Base-by-base conservation (phyloP, 2,329 filamentous ascomycete species). In the Cercospora sp. region DNA sequence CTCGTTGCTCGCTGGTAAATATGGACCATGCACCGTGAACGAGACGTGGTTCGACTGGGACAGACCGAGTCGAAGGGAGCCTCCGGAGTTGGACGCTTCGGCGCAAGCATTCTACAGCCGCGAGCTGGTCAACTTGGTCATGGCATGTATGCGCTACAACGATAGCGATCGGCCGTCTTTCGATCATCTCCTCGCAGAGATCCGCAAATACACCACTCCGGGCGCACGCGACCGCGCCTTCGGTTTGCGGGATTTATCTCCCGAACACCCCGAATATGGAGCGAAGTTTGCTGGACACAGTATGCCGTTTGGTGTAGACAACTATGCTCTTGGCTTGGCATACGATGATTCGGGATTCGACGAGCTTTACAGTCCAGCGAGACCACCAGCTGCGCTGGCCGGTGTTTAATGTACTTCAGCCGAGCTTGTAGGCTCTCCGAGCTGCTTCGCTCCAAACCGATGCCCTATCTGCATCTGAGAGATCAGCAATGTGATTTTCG, bases 401-500 rank as follows among this genome's bases (percentile, higher is more conserved):
- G 59, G 30, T 16, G 30, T 36, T 10, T 36, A 61, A 26, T 39
- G 31, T 45, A 36, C 9, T 48, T 70, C 65, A 72, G 18, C 72
- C 66, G 42, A 82, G 60, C 20, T 76, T 73, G 75, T 96, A 97
- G 1, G 91, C 93, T 79, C 87, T 85, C 63, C 86, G 82, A 0
- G 91, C 92, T 10, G 90, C 93, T 20, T 86, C 87, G 59, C 86
- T 87, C 87, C 92, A 97, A 59, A 97, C 83, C 79, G 85, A 86
- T 68, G 84, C 84, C 77, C 86, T 86, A 67, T 91, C 87, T 45
- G 87, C 86, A 16, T 87, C 84, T 1, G 79, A 82, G 68, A 94
- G 83, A 72, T 76, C 77, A 58, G 77, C 76, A 61, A 75, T 74
- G 2, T 45, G 31, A 31, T 73, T 71, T 12, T 81, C 76, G 65